These are phyloP conservation scores for Fusarium tupiense DNA, from an alignment of 2,329 filamentous ascomycete species.

Conservation along the genomic window DNA sequence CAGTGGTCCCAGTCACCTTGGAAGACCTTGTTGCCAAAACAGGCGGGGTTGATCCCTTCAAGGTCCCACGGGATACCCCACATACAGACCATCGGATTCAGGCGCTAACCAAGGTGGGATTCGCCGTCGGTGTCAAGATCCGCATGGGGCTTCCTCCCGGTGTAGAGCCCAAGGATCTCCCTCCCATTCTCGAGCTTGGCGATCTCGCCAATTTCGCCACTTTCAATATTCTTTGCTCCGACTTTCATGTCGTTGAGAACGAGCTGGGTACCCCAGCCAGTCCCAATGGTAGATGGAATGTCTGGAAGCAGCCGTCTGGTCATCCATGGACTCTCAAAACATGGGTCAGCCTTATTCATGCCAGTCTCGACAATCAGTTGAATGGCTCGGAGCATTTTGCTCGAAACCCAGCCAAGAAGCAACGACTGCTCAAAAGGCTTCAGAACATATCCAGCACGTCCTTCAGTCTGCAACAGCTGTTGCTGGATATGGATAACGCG, in stretches of 20 bases:
- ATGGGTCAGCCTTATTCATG: background rate
- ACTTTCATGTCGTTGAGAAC: background rate
- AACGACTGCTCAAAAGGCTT: background rate
- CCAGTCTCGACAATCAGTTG: background rate
- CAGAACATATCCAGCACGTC: background rate
- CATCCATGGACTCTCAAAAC: background rate
- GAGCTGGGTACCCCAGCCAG: fast-evolving
- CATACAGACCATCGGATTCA: background rate
- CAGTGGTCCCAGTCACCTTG: background rate
- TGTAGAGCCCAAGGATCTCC: background rate
- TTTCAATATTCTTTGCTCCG: background rate
- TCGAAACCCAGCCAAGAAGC: background rate
- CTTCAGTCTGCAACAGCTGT: background rate
- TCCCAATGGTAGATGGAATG: background rate
- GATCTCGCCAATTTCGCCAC: background rate
- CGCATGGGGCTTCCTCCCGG: background rate
- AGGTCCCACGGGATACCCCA: background rate
- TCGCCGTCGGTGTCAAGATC: background rate
- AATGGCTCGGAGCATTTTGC: fast-evolving
- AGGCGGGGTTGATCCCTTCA: background rate
- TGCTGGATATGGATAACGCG: background rate
- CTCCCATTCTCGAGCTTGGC: background rate
- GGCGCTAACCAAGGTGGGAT: background rate
- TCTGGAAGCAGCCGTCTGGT: background rate
- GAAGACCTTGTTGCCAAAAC: background rate